A percentile compares a stretch with the other conserved stretches of the same genome.
Evolutionary conservation across 805 yeast species (phyloP).

Genomic region (Saturnispora halmiae): DNA sequence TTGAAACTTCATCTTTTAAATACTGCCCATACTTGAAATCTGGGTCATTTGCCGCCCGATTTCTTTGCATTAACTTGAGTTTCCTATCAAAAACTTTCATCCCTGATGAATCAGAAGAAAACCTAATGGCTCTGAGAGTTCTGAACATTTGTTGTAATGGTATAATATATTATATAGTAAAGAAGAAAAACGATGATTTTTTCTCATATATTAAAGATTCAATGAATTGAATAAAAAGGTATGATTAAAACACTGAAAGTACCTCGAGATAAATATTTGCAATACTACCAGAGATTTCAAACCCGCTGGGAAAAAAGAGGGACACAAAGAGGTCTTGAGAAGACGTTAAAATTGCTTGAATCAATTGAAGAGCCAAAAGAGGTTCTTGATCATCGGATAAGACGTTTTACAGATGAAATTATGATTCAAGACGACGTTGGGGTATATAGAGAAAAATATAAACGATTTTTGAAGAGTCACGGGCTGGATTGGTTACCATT

Average conservation of each 20-base stretch:
- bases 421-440: slow-evolving; percentile 12
- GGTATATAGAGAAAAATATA: slow-evolving; percentile 12
- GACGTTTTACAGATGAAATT: slow-evolving; percentile 14
- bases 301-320: background rate
- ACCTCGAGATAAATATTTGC: background rate
- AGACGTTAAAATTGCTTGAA: background rate
- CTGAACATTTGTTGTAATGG: background rate
- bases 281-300: slow-evolving; percentile 6
- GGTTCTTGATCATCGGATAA: slow-evolving; percentile 4
- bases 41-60: slow-evolving; percentile 37
- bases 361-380: slow-evolving; percentile 2
- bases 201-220: background rate
- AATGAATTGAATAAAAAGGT: background rate
- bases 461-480: slow-evolving; percentile 7
- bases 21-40: slow-evolving; percentile 57
- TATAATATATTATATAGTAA: too few relatives aligned
- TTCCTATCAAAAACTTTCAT: slow-evolving; percentile 50
- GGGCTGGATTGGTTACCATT: slow-evolving; percentile 12
- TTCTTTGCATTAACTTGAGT: slow-evolving; percentile 53
- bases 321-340: background rate
- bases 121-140: slow-evolving; percentile 1
- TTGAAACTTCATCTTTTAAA: slow-evolving; percentile 64
- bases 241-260: background rate
- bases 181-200: background rate
- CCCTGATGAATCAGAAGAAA: slow-evolving; percentile 8